Base-by-base conservation (phyloP, 1,284 basidiomycete species). In the Ceratobasidium sp. region DNA sequence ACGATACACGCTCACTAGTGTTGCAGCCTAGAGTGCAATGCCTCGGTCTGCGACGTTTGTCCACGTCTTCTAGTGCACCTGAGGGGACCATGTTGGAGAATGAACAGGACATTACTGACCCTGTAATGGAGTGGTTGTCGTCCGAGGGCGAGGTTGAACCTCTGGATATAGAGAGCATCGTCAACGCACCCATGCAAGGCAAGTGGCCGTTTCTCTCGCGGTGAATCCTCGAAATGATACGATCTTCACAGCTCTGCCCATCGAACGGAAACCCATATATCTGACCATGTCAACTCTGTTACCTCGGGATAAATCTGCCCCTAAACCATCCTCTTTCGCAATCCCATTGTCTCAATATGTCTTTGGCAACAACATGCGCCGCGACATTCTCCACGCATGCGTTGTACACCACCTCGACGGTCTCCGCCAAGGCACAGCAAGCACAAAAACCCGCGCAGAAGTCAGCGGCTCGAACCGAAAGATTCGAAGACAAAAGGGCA, bases 331-430 rank as follows among this genome's bases (percentile, higher is more conserved):
- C 49, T 82, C 84, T 23, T 83, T 84, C 72, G 83, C 92, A 28
- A 91, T 92, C 38, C 85, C 88, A 59, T 87, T 96, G 42, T 88
- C 95, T 75, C 87, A 92, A 6, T 85, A 87, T 36, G 88, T 99
- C 30, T 99, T 99, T 81, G 85, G 87, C 76, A 89, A 93, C 75
- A 92, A 92, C 38, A 88, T 96, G 53, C 91, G 96, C 63, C 87
- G 89, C 23, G 95, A 98, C 79, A 92, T 99, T 74, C 87, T 99
- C 11, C 96, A 99, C 81, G 86, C 94, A 71, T 96, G 95, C 77
- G 91, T 95, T 48, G 88, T 93, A 9, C 94, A 97, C 79, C 88
- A 97, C 80, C 89, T 92, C 36, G 94, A 97, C 77, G 87, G 88
- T 7, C 85, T 95, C 51, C 91, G 96, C 40, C 90, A 94, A 81